Evolutionary conservation across 1,284 basidiomycete genomes (phyloP).

Genomic region (Earliella scabrosa): DNA sequence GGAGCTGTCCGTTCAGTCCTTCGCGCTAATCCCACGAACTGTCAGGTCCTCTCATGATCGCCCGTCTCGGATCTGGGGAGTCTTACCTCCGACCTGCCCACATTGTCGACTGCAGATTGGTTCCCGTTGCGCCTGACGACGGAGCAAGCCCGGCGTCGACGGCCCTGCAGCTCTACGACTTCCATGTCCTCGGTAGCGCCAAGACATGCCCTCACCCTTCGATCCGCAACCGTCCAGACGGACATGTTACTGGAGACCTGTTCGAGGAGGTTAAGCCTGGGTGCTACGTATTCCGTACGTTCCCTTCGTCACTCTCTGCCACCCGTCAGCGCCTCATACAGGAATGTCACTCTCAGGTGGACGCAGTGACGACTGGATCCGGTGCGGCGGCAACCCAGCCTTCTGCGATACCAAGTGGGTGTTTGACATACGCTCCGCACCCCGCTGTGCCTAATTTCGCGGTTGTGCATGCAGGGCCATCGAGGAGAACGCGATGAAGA

Average conservation of each 20-base stretch:
- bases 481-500: constrained; percentile 27
- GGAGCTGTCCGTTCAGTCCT: neutral
- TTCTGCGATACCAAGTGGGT: constrained; percentile 35
- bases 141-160: neutral
- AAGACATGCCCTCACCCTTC: constrained; percentile 33
- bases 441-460: neutral
- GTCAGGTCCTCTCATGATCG: constrained; percentile 27
- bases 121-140: constrained; percentile 15
- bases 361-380: constrained; percentile 35
- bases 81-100: constrained; percentile 26
- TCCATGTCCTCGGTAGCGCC: constrained; percentile 31
- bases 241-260: constrained; percentile 35
- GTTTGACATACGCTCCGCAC: neutral
- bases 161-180: constrained; percentile 23
- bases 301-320: neutral
- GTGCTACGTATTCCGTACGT: constrained; percentile 30
- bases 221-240: constrained; percentile 32
- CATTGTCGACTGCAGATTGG: constrained; percentile 21
- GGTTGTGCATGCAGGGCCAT: constrained; percentile 23
- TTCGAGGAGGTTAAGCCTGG: constrained; percentile 34
- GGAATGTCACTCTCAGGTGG: constrained; percentile 22
- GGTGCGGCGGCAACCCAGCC: constrained; percentile 24
- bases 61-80: constrained; percentile 23
- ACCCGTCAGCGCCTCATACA: neutral
- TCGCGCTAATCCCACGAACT: neutral